Evolutionary conservation across 2,329 filamentous ascomycete species (phyloP), one percentile per base, ranked within the genome.

Genomic region (Passalora sequoiae): DNA sequence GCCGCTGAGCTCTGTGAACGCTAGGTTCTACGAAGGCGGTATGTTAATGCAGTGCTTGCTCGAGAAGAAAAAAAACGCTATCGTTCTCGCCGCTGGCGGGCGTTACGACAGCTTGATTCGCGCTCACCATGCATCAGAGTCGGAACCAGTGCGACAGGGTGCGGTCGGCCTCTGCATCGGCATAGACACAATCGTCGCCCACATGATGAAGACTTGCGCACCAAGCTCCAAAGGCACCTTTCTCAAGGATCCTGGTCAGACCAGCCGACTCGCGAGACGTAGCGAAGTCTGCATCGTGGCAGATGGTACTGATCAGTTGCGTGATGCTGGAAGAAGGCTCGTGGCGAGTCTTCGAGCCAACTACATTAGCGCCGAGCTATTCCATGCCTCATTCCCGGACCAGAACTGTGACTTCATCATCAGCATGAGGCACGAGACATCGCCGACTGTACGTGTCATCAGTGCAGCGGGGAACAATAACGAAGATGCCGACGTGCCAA

Each of bases 91-190:
- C 4, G 92, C 89, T 22, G 92, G 94, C 38, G 92, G 92, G 2
- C 80, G 92, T 37, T 98, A 98, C 62, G 94, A 98, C 62, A 80
- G 81, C 36, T 70, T 98, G 15, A 91, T 98, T 52, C 81, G 82
- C 61, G 86, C 94, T 48, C 86, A 94, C 59, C 78, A 83, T 6
- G 85, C 86, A 2, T 32, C 4, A 83, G 81, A 51, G 77, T 81
- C 30, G 73, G 79, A 29, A 75, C 73, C 37, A 9, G 31, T 42
- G 4, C 44, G 44, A 28, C 55, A 56, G 37, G 65, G 58, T 60
- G 91, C 88, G 4, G 92, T 97, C 8, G 92, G 94, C 1, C 91
- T 97, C 61, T 94, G 89, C 59, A 71, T 97, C 29, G 86, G 86
- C 17, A 94, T 89, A 81, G 89, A 96, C 57, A 80, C 84, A 44